phyloP scores from a whole-genome alignment of 2,329 filamentous ascomycete species.

The Alternaria hordeiaustralica region DNA sequence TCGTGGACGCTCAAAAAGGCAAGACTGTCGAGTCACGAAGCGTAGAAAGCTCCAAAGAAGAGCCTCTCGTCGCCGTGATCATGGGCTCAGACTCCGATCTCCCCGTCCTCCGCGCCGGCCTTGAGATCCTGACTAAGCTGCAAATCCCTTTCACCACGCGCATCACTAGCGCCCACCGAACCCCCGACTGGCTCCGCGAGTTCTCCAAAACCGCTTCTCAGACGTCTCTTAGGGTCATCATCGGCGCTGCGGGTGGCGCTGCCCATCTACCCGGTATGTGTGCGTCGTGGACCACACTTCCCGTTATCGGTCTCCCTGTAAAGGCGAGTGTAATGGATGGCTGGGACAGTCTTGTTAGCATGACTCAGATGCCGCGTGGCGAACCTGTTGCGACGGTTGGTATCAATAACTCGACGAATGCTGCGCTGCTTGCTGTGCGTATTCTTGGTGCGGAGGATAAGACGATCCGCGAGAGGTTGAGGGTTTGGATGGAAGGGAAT shows the following conservation, averaged over 20 bases:
- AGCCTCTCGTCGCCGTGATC: slow-evolving; percentile 74
- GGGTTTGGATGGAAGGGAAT: slow-evolving; percentile 67
- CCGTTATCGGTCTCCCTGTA: slow-evolving; percentile 59
- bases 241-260: slow-evolving; percentile 58
- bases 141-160: slow-evolving; percentile 73
- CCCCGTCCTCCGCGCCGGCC: slow-evolving; percentile 68
- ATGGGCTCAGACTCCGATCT: slow-evolving; percentile 87
- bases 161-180: slow-evolving; percentile 75
- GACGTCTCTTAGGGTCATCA: slow-evolving; percentile 54
- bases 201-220: slow-evolving; percentile 51
- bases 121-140: slow-evolving; percentile 73
- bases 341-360: slow-evolving; percentile 58
- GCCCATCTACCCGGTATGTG: slow-evolving; percentile 61
- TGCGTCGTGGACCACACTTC: slow-evolving; percentile 57
- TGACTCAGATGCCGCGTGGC: slow-evolving; percentile 60
- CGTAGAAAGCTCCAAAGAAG: slow-evolving; percentile 13
- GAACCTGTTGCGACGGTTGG: slow-evolving; percentile 53
- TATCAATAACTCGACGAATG: slow-evolving; percentile 56
- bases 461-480: slow-evolving; percentile 64
- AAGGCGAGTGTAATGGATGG: slow-evolving; percentile 59
- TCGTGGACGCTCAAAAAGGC: slow-evolving; percentile 63
- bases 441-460: slow-evolving; percentile 57
- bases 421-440: slow-evolving; percentile 55
- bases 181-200: slow-evolving; percentile 55
- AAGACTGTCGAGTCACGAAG: slow-evolving; percentile 35